These are phyloP conservation scores for Leersia perrieri DNA, from an alignment of 176 grass and related monocot genomes.

Conservation along the genomic window DNA sequence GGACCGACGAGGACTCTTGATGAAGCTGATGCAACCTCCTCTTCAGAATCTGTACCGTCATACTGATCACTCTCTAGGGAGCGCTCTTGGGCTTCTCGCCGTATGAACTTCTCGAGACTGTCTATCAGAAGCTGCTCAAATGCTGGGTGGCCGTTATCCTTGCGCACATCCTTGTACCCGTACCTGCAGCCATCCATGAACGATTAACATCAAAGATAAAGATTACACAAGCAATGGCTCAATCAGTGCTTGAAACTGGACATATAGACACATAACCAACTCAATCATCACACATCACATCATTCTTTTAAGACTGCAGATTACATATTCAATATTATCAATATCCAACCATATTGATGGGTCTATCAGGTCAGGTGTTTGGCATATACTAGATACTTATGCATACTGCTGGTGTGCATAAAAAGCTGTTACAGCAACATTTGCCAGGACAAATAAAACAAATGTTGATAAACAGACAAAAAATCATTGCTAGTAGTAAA, in stretches of 20 bases:
- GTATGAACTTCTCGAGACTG: slow-evolving; percentile 88
- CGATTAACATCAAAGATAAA: neutral
- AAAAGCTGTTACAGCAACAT: neutral
- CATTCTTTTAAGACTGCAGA: neutral
- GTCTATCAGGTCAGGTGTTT: neutral
- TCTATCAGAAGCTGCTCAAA: slow-evolving; percentile 92
- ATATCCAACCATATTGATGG: neutral
- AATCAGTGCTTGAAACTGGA: neutral
- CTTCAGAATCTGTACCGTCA: slow-evolving; percentile 56
- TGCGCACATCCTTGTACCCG: slow-evolving; percentile 93
- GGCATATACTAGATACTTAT: neutral
- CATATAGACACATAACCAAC: neutral
- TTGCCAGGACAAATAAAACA: neutral
- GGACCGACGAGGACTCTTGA: slow-evolving; percentile 78
- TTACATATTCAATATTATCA: neutral
- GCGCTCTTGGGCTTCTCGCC: slow-evolving; percentile 90
- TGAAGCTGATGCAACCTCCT: slow-evolving; percentile 40
- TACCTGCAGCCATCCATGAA: slow-evolving; percentile 64
- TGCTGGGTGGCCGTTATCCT: slow-evolving; percentile 61
- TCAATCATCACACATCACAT: neutral
- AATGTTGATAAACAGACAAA: neutral
- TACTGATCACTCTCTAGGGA: slow-evolving; percentile 80
- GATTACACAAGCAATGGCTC: neutral
- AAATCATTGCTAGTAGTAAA: slow-evolving; percentile 2
- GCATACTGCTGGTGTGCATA: neutral